These are phyloP conservation scores for Colletotrichum lentis DNA, from an alignment of 2,329 filamentous ascomycete genomes.

Conservation along the genomic window DNA sequence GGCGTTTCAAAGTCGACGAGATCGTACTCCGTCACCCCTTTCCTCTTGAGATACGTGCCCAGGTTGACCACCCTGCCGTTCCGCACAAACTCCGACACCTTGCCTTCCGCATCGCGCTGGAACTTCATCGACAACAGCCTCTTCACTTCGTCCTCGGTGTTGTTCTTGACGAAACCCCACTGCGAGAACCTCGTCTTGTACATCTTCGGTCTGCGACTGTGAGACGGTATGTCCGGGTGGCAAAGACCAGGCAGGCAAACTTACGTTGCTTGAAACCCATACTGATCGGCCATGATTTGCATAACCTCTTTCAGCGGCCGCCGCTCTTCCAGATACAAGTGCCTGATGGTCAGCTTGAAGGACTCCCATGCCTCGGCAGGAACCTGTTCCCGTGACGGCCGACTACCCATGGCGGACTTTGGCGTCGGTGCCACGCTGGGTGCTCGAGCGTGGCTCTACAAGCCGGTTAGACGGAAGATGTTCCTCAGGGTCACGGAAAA, in stretches of 20 bases:
- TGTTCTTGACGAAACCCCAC: constrained; percentile 65
- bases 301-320: constrained; percentile 63
- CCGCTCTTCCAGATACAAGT: constrained; percentile 58
- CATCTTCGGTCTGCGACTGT: constrained; percentile 57
- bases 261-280: constrained; percentile 60
- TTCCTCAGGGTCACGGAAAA: neutral
- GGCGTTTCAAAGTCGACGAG: constrained; percentile 57
- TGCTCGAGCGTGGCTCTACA: constrained; percentile 31
- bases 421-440: constrained; percentile 41
- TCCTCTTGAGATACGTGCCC: constrained; percentile 61
- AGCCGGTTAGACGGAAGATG: constrained; percentile 17
- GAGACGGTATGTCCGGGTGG: constrained; percentile 30
- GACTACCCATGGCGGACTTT: constrained; percentile 45
- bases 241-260: constrained; percentile 37
- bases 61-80: constrained; percentile 62
- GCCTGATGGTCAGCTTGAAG: constrained; percentile 56
- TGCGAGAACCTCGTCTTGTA: constrained; percentile 65
- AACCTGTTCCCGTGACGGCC: constrained; percentile 54
- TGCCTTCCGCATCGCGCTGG: constrained; percentile 61
- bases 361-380: constrained; percentile 58
- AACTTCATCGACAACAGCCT: constrained; percentile 61
- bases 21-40: constrained; percentile 62
- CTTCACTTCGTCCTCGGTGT: constrained; percentile 62
- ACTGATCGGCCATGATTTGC: constrained; percentile 59
- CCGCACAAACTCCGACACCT: constrained; percentile 61